Conservation (phyloP, 768 basidiomycete genomes). For the Suillus ampliporus region DNA sequence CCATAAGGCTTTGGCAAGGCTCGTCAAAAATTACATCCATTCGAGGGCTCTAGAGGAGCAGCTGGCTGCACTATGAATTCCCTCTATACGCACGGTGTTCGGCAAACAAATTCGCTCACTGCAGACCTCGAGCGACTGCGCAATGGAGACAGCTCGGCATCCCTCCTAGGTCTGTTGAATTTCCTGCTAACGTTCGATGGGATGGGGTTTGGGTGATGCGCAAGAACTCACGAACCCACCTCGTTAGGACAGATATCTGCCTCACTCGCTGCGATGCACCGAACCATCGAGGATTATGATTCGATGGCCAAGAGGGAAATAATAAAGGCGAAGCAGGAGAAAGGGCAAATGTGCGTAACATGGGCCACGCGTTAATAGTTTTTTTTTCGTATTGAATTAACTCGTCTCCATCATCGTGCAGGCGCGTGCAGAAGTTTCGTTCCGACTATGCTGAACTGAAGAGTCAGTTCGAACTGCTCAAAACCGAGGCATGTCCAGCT, state of each 20-base stretch:
- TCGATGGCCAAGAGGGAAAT: conserved; percentile 96
- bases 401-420: conserved; percentile 35
- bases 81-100: conserved; percentile 89
- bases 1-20: neutral
- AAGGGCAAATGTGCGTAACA: conserved; percentile 79
- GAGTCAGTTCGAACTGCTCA: conserved; percentile 80
- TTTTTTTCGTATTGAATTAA: conserved; percentile 12
- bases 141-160: conserved; percentile 79
- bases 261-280: conserved; percentile 91
- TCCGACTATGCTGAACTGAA: conserved; percentile 85
- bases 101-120: conserved; percentile 88
- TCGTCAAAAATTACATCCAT: conserved; percentile 6
- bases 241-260: conserved; percentile 93
- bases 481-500: conserved; percentile 50
- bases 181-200: neutral
- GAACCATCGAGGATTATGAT: conserved; percentile 97
- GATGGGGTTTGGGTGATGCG: neutral
- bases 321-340: conserved; percentile 95
- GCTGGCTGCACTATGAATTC: conserved; percentile 77
- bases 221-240: conserved; percentile 23
- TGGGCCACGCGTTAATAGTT: conserved; percentile 1
- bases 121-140: conserved; percentile 85
- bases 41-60: conserved; percentile 12
- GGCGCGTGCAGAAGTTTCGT: conserved; percentile 92
- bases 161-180: conserved; percentile 75